Evolutionary conservation across 2,329 filamentous ascomycete species (phyloP).

Genomic region (Colletotrichum sp.): DNA sequence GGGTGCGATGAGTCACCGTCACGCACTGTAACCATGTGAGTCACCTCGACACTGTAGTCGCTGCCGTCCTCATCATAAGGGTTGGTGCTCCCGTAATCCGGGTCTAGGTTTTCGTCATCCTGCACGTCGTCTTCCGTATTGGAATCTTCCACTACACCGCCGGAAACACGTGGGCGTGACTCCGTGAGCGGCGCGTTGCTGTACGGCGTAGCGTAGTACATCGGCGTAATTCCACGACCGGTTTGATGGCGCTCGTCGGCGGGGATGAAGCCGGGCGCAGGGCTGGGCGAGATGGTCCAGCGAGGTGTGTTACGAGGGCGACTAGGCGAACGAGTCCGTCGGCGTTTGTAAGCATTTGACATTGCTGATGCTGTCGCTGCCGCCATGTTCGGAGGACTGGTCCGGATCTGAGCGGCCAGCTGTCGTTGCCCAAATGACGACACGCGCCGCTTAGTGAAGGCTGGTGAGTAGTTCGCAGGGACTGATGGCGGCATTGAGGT

Average conservation of each 20-base stretch:
- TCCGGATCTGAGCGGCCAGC: slow-evolving; percentile 6
- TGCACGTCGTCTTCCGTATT: slow-evolving; percentile 32
- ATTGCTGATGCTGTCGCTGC: background rate
- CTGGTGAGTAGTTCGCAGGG: slow-evolving; percentile 43
- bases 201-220: slow-evolving; percentile 78
- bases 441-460: slow-evolving; percentile 48
- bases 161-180: slow-evolving; percentile 30
- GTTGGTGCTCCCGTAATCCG: slow-evolving; percentile 30
- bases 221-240: slow-evolving; percentile 57
- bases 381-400: slow-evolving; percentile 31
- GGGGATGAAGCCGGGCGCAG: slow-evolving; percentile 36
- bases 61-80: slow-evolving; percentile 34
- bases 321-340: slow-evolving; percentile 65
- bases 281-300: slow-evolving; percentile 56
- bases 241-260: slow-evolving; percentile 37
- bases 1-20: slow-evolving; percentile 28
- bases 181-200: slow-evolving; percentile 64
- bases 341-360: slow-evolving; percentile 41
- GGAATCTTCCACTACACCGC: slow-evolving; percentile 19
- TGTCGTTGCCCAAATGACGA: slow-evolving; percentile 44
- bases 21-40: slow-evolving; percentile 21
- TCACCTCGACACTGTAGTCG: slow-evolving; percentile 30
- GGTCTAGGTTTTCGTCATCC: slow-evolving; percentile 33
- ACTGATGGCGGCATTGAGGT: slow-evolving; percentile 54
- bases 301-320: slow-evolving; percentile 59